Percentiles rank a stretch among this genome's conserved stretches.
These are phyloP conservation scores for Narthecium ossifragum DNA, from an alignment of 106 monocot species.

Conservation along the genomic window DNA sequence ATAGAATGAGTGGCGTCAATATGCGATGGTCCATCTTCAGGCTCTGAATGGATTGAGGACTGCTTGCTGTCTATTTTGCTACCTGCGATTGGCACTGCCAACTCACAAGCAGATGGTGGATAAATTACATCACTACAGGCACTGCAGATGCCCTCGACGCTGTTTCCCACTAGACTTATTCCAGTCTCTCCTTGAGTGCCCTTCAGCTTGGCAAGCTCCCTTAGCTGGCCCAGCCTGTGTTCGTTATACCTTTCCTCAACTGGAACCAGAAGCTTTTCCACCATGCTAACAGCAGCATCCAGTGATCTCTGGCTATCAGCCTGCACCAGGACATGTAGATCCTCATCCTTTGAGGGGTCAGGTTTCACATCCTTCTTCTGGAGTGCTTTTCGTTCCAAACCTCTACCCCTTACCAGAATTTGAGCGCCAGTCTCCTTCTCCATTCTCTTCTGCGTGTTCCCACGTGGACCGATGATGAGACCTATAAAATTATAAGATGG, in stretches of 20 bases:
- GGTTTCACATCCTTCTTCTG: slow-evolving; percentile 89
- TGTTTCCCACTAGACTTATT: slow-evolving; percentile 57
- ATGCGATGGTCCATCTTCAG: slow-evolving; percentile 73
- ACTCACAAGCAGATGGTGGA: slow-evolving; percentile 71
- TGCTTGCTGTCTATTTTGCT: slow-evolving; percentile 98
- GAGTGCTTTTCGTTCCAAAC: slow-evolving; percentile 81
- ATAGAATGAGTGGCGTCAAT: slow-evolving; percentile 40
- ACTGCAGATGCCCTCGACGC: slow-evolving; percentile 35
- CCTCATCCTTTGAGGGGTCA: slow-evolving; percentile 86
- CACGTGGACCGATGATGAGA: slow-evolving; percentile 89
- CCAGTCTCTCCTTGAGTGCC: slow-evolving; percentile 90
- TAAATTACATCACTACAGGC: slow-evolving; percentile 94
- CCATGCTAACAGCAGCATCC: slow-evolving; percentile 85
- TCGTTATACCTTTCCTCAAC: slow-evolving; percentile 89
- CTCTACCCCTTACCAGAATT: slow-evolving; percentile 94
- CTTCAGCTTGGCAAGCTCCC: slow-evolving; percentile 88
- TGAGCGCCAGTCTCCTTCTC: slow-evolving; percentile 98
- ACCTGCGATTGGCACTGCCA: slow-evolving; percentile 70
- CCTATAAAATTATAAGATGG: slow-evolving; percentile 97
- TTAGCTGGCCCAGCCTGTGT: slow-evolving; percentile 86
- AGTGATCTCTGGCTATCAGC: slow-evolving; percentile 85
- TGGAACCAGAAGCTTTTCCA: slow-evolving; percentile 84
- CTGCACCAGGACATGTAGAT: slow-evolving; percentile 90
- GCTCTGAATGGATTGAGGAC: slow-evolving; percentile 83
- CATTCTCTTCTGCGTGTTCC: slow-evolving; percentile 98